Base-by-base conservation (phyloP, 441 rosid species). In the Raphanus hybrid region DNA sequence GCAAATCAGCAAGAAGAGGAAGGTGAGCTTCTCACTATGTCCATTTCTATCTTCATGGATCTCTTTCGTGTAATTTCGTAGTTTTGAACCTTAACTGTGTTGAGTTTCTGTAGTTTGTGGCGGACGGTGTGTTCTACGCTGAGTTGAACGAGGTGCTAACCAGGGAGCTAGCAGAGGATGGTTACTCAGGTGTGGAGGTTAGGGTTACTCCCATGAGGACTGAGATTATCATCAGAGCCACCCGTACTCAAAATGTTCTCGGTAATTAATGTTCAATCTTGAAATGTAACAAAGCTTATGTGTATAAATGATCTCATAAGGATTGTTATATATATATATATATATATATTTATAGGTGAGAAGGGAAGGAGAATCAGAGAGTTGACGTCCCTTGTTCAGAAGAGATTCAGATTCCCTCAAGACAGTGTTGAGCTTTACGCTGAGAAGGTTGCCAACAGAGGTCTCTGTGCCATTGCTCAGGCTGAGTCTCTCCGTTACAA, bases 401-500 rank as follows among this genome's bases (percentile, higher is more conserved):
- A 92, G 77, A 67, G 94, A 52, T 92, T 92, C 69, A 88, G 85
- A 70, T 92, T 92, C 63, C 96, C 92, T 0, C 91, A 83, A 75
- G 88, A 85, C 83, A 89, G 92, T 29, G 95, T 91, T 1, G 97
- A 91, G 85, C 87, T 93, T 39, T 91, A 87, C 4, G 95, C 97
- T 9, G 98, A 91, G 79, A 93, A 89, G 81, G 93, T 90, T 8
- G 78, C 74, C 79, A 88, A 74, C 83, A 88, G 91, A 65, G 98
- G 98, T 0, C 93, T 93, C 26, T 93, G 95, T 61, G 98, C 98
- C 60, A 87, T 91, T 80, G 97, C 95, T 29, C 94, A 91, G 83
- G 98, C 91, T 0, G 95, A 90, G 82, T 93, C 98, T 74, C 89
- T 93, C 54, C 97, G 98, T 27, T 89, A 91, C 91, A 91, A 91